Evolutionary conservation across 192 early-diverging fungal genomes (phyloP), one percentile per base, ranked within the genome.

Genomic region (Powellomyces hirtus): DNA sequence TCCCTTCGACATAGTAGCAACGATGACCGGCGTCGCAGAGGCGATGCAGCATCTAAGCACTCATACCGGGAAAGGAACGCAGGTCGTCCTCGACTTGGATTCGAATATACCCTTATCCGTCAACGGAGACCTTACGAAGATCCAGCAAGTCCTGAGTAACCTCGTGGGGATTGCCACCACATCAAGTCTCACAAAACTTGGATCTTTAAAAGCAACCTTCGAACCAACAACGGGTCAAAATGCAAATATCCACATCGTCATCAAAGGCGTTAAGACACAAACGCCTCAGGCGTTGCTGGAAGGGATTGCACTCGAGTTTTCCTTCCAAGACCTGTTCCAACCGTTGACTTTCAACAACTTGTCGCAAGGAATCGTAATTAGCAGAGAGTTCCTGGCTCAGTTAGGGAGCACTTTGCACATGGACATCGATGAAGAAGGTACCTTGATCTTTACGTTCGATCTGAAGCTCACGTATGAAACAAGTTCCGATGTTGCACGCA

Each of bases 81-180:
- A 59, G 26, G 67, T 69, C 4, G 24, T 20, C 27, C 42, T 69
- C 13, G 38, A 56, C 33, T 33, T 69, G 14, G 67, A 59, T 20
- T 11, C 56, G 4, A 3, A 24, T 14, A 8, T 69, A 10, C 67
- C 67, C 5, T 38, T 44, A 3, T 56, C 58, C 58, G 40, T 69
- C 27, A 49, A 50, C 31, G 67, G 67, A 31, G 67, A 69, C 58
- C 57, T 58, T 4, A 69, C 67, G 13, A 69, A 69, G 38, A 49
- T 69, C 33, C 55, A 60, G 33, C 67, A 69, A 61, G 40, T 69
- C 31, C 16, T 69, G 13, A 49, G 11, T 4, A 69, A 75, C 42
- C 62, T 64, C 4, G 38, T 75, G 22, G 33, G 26, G 29, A 34
- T 65, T n/a, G 63, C 63, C 8, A 33, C 49, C 16, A 65, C 33